Evolutionary conservation across 2,329 filamentous ascomycete genomes (phyloP).

Genomic region (Beauveria medogensis): DNA sequence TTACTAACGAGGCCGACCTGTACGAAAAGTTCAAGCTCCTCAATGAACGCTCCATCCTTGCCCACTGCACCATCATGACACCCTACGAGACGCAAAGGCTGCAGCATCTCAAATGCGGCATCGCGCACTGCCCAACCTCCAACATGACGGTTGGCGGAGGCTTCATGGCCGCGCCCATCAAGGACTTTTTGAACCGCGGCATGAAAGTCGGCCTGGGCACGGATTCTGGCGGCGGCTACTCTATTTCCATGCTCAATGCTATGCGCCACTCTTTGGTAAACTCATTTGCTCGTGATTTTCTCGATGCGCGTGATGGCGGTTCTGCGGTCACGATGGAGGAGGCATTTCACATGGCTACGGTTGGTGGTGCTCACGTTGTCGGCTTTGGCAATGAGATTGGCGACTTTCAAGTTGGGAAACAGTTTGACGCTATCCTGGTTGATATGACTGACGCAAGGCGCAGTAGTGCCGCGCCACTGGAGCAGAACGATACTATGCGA

Average conservation of each 20-base stretch:
- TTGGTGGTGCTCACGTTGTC: slow-evolving; percentile 53
- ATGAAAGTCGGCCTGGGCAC: slow-evolving; percentile 62
- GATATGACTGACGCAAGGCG: slow-evolving; percentile 24
- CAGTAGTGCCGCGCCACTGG: slow-evolving; percentile 44
- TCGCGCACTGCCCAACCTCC: slow-evolving; percentile 56
- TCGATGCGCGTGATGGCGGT: slow-evolving; percentile 29
- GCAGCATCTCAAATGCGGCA: slow-evolving; percentile 41
- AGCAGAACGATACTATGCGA: slow-evolving; percentile 37
- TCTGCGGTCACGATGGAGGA: slow-evolving; percentile 41
- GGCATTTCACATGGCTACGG: slow-evolving; percentile 51
- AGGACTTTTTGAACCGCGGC: slow-evolving; percentile 46
- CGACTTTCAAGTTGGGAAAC: slow-evolving; percentile 49
- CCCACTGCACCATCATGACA: slow-evolving; percentile 57
- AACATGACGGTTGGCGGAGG: slow-evolving; percentile 57
- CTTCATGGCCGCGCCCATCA: slow-evolving; percentile 53
- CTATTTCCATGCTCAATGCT: slow-evolving; percentile 48
- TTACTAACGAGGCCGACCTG: slow-evolving; percentile 49
- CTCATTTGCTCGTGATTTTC: slow-evolving; percentile 38
- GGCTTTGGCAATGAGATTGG: slow-evolving; percentile 46
- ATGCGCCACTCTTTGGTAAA: slow-evolving; percentile 52
- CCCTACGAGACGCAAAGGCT: slow-evolving; percentile 46
- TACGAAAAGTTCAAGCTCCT: slow-evolving; percentile 50
- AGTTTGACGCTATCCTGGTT: slow-evolving; percentile 52
- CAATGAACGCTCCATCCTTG: slow-evolving; percentile 48
- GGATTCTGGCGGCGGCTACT: slow-evolving; percentile 56